phyloP scores from a whole-genome alignment of 140 eudicot species.

The Flaveria floridana region DNA sequence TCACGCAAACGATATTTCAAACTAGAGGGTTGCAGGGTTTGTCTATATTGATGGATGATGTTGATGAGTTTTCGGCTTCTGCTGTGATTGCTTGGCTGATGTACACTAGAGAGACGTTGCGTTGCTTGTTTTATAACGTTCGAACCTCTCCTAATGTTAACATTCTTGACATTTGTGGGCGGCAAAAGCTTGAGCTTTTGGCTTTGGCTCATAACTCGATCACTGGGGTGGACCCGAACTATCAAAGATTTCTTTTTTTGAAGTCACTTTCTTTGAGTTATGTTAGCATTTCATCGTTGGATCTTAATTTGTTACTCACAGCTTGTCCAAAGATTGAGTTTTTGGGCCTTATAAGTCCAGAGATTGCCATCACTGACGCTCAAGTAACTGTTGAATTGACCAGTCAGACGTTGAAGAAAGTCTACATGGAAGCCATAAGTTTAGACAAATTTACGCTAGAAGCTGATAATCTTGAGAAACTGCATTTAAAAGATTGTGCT shows the following conservation, averaged over 20 bases:
- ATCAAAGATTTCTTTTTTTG: conserved; percentile 61
- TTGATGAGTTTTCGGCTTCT: conserved; percentile 83
- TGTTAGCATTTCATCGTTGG: conserved; percentile 77
- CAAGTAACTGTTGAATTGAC: conserved; percentile 65
- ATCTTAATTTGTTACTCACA: conserved; percentile 63
- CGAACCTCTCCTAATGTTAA: conserved; percentile 69
- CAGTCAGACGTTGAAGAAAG: conserved; percentile 55
- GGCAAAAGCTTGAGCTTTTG: conserved; percentile 70
- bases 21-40: conserved; percentile 63
- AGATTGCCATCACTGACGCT: conserved; percentile 69
- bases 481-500: conserved; percentile 78
- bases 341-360: conserved; percentile 63
- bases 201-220: conserved; percentile 68
- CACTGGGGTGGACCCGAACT: conserved; percentile 71
- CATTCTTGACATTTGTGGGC: conserved; percentile 74
- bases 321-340: conserved; percentile 75
- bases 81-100: conserved; percentile 84
- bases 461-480: conserved; percentile 65
- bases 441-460: conserved; percentile 74
- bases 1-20: conserved; percentile 77
- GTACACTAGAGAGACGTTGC: conserved; percentile 69
- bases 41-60: conserved; percentile 77
- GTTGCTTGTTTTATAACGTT: conserved; percentile 61
- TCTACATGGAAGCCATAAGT: conserved; percentile 74
- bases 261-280: conserved; percentile 65